A percentile compares a stretch with the other conserved stretches of the same genome.
phyloP scores from a whole-genome alignment of 1,284 basidiomycete species.

The Cryptococcus neoformans region DNA sequence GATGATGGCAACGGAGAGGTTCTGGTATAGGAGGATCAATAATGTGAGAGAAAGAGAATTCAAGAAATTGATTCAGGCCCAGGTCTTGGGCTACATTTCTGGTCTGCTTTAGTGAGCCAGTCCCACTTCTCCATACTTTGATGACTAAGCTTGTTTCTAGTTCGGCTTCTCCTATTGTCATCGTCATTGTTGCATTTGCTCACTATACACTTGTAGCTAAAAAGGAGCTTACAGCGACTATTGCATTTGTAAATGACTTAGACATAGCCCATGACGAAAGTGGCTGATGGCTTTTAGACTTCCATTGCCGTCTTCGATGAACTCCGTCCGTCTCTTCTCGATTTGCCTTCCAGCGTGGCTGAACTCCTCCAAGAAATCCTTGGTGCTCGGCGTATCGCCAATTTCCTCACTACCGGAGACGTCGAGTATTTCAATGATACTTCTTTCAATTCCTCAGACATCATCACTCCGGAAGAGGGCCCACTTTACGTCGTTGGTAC shows the following conservation, averaged over 20 bases:
- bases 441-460: constrained; percentile 9
- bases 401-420: constrained; percentile 22
- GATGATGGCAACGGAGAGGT: constrained; percentile 90
- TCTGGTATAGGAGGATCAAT: constrained; percentile 73
- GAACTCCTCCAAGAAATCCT: constrained; percentile 24
- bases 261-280: constrained; percentile 1
- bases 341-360: constrained; percentile 20
- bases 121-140: not conserved
- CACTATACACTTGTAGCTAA: constrained; percentile 62
- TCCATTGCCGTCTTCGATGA: constrained; percentile 62
- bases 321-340: constrained; percentile 19
- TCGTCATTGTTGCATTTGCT: constrained; percentile 40
- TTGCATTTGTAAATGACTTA: constrained; percentile 60
- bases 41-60: constrained; percentile 71
- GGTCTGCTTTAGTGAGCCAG: constrained; percentile 26
- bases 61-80: constrained; percentile 60
- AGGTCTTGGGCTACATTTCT: constrained; percentile 15
- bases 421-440: constrained; percentile 47
- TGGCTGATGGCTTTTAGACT: constrained; percentile 49
- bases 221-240: constrained; percentile 68
- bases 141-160: constrained; percentile 15
- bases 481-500: constrained; percentile 25
- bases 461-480: constrained; percentile 17
- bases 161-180: constrained; percentile 28
- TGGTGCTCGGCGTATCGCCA: constrained; percentile 25